phyloP scores from a whole-genome alignment of 805 yeast genomes.

The Jamesozyma lodderae region DNA sequence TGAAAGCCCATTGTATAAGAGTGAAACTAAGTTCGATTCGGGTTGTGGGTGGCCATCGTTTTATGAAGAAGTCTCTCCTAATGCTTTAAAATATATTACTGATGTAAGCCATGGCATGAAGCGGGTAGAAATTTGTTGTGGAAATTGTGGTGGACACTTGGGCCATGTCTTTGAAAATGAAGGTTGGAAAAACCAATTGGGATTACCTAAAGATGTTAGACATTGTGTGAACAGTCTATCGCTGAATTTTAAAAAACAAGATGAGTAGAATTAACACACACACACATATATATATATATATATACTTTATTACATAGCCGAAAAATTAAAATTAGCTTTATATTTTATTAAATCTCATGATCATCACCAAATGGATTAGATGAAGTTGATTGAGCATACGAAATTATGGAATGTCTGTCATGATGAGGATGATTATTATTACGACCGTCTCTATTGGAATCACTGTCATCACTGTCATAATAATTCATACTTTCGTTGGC shows the following conservation, averaged over 20 bases:
- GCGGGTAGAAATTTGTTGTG: slow-evolving; percentile 83
- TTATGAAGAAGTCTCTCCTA: slow-evolving; percentile 72
- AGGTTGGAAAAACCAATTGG: slow-evolving; percentile 50
- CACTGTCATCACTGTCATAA: slow-evolving; percentile 15
- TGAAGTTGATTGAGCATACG: not conserved
- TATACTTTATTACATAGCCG: not conserved
- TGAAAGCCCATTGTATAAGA: slow-evolving; percentile 64
- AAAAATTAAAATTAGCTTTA: not conserved
- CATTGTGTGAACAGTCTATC: slow-evolving; percentile 91
- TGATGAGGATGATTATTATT: not conserved
- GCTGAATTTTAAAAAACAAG: slow-evolving; percentile 45
- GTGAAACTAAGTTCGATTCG: slow-evolving; percentile 75
- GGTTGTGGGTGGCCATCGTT: slow-evolving; percentile 99
- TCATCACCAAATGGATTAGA: slow-evolving; percentile 46
- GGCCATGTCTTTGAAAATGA: slow-evolving; percentile 95
- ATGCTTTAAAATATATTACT: slow-evolving; percentile 50
- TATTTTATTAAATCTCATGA: slow-evolving; percentile 21
- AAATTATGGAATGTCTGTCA: not conserved
- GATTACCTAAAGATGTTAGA: slow-evolving; percentile 69
- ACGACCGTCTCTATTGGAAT: slow-evolving; percentile 1
- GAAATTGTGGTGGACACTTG: slow-evolving; percentile 83
- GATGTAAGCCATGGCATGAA: slow-evolving; percentile 69
- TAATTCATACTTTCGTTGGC: slow-evolving; percentile 28
- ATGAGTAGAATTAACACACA: not conserved
- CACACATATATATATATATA: not conserved